Evolutionary conservation across 2,329 filamentous ascomycete species (phyloP).

Genomic region (Raffaelea deltoideospora): DNA sequence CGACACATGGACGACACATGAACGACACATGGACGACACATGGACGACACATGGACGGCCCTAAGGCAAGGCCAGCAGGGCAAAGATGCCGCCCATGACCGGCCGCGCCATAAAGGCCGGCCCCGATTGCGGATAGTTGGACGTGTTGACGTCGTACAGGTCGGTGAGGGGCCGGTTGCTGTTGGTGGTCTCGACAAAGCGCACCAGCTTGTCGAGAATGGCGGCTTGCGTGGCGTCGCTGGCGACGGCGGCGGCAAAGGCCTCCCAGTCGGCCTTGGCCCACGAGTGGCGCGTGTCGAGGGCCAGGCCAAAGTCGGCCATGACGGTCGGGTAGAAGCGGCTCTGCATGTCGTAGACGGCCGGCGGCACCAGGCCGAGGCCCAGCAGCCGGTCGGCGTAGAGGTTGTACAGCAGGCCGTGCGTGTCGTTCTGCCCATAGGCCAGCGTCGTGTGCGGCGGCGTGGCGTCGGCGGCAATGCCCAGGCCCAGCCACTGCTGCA

Average conservation of each 20-base stretch:
- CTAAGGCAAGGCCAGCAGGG: slow-evolving; percentile 48
- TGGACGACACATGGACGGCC: too few relatives aligned
- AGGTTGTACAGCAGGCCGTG: slow-evolving; percentile 60
- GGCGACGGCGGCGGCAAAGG: slow-evolving; percentile 68
- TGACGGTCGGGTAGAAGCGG: slow-evolving; percentile 57
- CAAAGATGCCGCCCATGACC: slow-evolving; percentile 68
- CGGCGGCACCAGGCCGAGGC: slow-evolving; percentile 61
- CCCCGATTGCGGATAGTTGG: slow-evolving; percentile 46
- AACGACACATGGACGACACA: too few relatives aligned
- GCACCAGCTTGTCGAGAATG: slow-evolving; percentile 54
- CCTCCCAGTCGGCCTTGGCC: slow-evolving; percentile 79
- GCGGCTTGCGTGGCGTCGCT: slow-evolving; percentile 41
- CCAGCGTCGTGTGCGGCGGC: slow-evolving; percentile 55
- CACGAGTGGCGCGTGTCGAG: slow-evolving; percentile 70
- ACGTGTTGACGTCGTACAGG: slow-evolving; percentile 57
- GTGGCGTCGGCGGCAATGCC: slow-evolving; percentile 52
- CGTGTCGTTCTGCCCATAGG: slow-evolving; percentile 51
- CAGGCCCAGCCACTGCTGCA: slow-evolving; percentile 55
- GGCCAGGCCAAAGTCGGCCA: slow-evolving; percentile 64
- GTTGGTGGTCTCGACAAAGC: slow-evolving; percentile 60
- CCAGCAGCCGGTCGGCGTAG: slow-evolving; percentile 63
- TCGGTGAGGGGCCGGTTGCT: slow-evolving; percentile 63
- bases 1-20: too few relatives aligned
- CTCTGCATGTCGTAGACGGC: slow-evolving; percentile 66
- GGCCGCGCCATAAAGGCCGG: slow-evolving; percentile 56